Evolutionary conservation across 768 basidiomycete genomes (phyloP).

Genomic region (Boletus speciosus): DNA sequence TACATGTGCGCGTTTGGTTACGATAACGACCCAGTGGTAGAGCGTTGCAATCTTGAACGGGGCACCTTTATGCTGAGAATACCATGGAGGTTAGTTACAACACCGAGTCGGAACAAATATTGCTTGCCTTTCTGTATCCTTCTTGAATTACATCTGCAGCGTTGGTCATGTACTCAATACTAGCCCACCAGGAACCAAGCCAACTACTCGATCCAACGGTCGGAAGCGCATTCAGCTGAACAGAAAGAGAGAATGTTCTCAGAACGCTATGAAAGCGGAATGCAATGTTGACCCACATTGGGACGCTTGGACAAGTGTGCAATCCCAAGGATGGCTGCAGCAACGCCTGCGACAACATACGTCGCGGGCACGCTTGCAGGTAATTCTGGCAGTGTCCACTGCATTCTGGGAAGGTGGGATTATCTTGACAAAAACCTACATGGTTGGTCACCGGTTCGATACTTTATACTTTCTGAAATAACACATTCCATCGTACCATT

Average conservation of each 20-base stretch:
- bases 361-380: not conserved
- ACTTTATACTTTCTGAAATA: too few species aligned
- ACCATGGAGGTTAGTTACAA: not conserved
- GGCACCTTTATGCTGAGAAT: conserved; percentile 20
- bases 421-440: not conserved
- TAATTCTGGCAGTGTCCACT: not conserved
- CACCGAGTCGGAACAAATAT: not conserved
- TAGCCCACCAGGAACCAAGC: conserved; percentile 26
- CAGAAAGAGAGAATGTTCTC: not conserved
- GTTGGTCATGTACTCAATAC: conserved; percentile 15
- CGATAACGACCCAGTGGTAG: conserved; percentile 38
- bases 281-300: not conserved
- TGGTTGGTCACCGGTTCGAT: too few species aligned
- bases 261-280: not conserved
- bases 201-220: conserved; percentile 23
- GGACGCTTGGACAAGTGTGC: not conserved
- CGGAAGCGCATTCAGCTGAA: conserved; percentile 28
- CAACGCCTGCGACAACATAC: not conserved
- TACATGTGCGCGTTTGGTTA: conserved; percentile 27
- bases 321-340: not conserved
- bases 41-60: conserved; percentile 31
- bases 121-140: conserved; percentile 29
- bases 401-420: not conserved
- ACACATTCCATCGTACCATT: too few species aligned
- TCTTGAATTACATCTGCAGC: conserved; percentile 25